Evolutionary conservation across 2,329 filamentous ascomycete genomes (phyloP), one percentile per base, ranked within the genome.

Genomic region (Aspergillus sp.): DNA sequence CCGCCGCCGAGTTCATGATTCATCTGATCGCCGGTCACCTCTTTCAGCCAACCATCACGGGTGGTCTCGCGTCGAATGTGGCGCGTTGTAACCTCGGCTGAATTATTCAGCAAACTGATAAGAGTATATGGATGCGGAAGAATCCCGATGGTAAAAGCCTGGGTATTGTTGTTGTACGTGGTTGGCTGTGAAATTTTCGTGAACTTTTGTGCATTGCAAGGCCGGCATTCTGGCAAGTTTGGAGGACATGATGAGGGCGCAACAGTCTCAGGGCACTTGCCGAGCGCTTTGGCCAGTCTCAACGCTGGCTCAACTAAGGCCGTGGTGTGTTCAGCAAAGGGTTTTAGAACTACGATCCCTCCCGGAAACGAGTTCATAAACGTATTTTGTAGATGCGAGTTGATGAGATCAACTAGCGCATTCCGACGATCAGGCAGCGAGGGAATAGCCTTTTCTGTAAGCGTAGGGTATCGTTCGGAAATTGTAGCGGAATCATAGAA

Each of bases 111-210:
- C 17, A 98, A 79, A 12, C 86, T 84, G 53, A 87, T 83, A 42
- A 91, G 81, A 1, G 93, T 97, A 78, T 92, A 96, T 0, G 95
- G 95, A 71, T 99, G 95, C 0, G 93, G 93, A 12, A 98, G 88
- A 0, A 87, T 90, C 58, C 89, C 92, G 62, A 99, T 90, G 3
- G 89, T 91, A 77, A 92, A 98, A 15, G 89, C 71, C 1, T 80
- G 81, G 13, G 87, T 87, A 4, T 82, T 83, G 73, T 97, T 96
- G 55, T 83, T 83, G 73, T 91, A 95, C 17, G 82, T 77, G 3
- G 83, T 75, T 3, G 86, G 84, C 0, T 87, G 88, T n/a, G 81
- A 79, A 63, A 96, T 83, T 51, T 83, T 84, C 75, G 91, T 81
- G 0, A 84, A 82, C 32, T 83, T 82, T 8, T 83, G 82, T 22